Base-by-base conservation (phyloP, 192 early-diverging fungal species). In the Phlyctochytrium arcticum region DNA sequence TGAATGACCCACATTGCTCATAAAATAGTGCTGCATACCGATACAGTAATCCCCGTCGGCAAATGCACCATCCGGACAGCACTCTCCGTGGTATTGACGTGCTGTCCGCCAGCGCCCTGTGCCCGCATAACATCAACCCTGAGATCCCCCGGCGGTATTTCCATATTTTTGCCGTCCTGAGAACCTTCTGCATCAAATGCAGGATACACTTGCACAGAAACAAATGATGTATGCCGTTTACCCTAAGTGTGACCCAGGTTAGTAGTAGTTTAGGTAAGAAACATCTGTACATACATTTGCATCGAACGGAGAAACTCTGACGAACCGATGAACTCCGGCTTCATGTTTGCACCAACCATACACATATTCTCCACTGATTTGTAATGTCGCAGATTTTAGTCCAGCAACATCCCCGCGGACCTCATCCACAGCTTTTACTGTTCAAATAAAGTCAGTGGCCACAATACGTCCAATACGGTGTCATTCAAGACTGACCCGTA, bases 81-180 rank as follows among this genome's bases (percentile, higher is more conserved):
- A 65, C 87, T 90, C 54, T 97, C 94, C 0, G 96, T 96, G 3
- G 89, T 97, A 54, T 96, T 98, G 6, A 97, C 94, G 68, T 96
- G 94, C 81, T 84, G 82, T 10, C 82, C 82, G 9, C 82, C 82
- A 48, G 79, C 79, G 15, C 82, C 82, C 42, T 80, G 76, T 47
- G 77, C 50, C 15, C 75, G 34, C 79, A 87, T 84, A 4, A 71
- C 69, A 36, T 84, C 82, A 9, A 87, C 46, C 36, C 76, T 84
- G 10, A 87, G 21, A 48, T 87, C 85, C 7, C 60, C 53, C 10
- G 74, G 60, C 9, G 60, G 53, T 24, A 87, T 78, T 0, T 73
- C 74, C 23, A 74, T 69, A 36, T 72, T 30, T 57, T 31, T 34
- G 23, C 36, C 35, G 12, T 48, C 54, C 9, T 33, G 55, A 48